Evolutionary conservation across 2,329 filamentous ascomycete species (phyloP).

Genomic region (Plectosphaerella sp.): DNA sequence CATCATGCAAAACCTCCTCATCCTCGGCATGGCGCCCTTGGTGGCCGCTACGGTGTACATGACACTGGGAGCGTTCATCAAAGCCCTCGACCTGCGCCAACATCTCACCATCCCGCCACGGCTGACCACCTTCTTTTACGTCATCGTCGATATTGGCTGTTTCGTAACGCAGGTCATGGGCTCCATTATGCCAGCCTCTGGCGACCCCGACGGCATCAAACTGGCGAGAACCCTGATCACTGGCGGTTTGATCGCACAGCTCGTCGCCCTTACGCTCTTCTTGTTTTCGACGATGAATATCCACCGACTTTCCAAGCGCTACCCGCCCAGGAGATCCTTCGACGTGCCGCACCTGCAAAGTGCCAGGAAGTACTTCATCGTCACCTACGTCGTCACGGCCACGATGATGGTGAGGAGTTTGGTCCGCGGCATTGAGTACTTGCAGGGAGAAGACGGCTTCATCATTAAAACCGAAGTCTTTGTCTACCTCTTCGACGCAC

Average conservation of each 20-base stretch:
- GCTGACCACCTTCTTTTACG: slow-evolving; percentile 41
- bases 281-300: slow-evolving; percentile 5
- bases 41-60: slow-evolving; percentile 38
- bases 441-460: slow-evolving; percentile 21
- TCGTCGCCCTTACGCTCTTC: slow-evolving; percentile 46
- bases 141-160: slow-evolving; percentile 37
- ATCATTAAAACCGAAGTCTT: slow-evolving; percentile 33
- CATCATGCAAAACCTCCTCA: slow-evolving; percentile 30
- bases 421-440: slow-evolving; percentile 13
- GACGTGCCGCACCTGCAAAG: no score
- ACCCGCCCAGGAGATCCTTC: neutral
- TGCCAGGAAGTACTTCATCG: slow-evolving; percentile 7
- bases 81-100: slow-evolving; percentile 25
- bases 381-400: slow-evolving; percentile 10
- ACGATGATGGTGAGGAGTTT: slow-evolving; percentile 14
- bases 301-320: neutral
- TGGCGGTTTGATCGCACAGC: slow-evolving; percentile 41
- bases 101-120: slow-evolving; percentile 29
- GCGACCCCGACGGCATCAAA: slow-evolving; percentile 7
- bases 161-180: slow-evolving; percentile 37
- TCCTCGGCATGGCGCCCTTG: slow-evolving; percentile 32
- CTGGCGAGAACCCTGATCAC: slow-evolving; percentile 15
- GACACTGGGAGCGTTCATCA: slow-evolving; percentile 28
- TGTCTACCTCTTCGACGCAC: slow-evolving; percentile 37
- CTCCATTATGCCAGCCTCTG: slow-evolving; percentile 17